Evolutionary conservation across 352 stramenopile genomes (phyloP).

Genomic region (Pythium guiyangense): DNA sequence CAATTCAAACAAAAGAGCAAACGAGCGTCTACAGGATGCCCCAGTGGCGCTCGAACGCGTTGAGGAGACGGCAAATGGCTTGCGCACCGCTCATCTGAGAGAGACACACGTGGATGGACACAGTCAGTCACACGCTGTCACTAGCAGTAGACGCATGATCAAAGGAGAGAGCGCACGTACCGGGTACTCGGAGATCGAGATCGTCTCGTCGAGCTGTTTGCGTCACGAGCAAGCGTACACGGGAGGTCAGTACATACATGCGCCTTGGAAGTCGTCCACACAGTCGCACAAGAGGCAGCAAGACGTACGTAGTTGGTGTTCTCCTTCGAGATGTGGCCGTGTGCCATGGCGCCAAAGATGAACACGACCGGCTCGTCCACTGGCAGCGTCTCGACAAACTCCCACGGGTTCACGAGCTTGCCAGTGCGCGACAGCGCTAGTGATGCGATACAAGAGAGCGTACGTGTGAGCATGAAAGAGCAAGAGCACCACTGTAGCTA

Average conservation of each 20-base stretch:
- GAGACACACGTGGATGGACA: background rate
- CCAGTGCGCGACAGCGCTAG: slow-evolving; percentile 91
- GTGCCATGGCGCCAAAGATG: slow-evolving; percentile 97
- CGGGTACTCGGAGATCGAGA: slow-evolving; percentile 98
- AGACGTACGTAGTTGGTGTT: slow-evolving; percentile 91
- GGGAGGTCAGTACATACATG: background rate
- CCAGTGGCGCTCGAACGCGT: slow-evolving; percentile 98
- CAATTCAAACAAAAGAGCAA: slow-evolving; percentile 5
- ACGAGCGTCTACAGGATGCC: slow-evolving; percentile 92
- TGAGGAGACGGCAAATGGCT: slow-evolving; percentile 95
- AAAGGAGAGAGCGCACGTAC: slow-evolving; percentile 18
- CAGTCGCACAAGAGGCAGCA: background rate
- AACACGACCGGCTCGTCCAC: slow-evolving; percentile 95
- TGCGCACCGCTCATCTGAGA: slow-evolving; percentile 92
- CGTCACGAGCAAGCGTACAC: background rate
- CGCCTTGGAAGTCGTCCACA: slow-evolving; percentile 26
- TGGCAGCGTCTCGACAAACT: slow-evolving; percentile 91
- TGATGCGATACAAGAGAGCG: background rate
- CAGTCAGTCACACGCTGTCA: background rate
- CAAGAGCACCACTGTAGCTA: background rate
- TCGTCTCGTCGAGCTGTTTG: slow-evolving; percentile 90
- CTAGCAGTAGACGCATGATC: too few relatives aligned
- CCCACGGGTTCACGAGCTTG: slow-evolving; percentile 92
- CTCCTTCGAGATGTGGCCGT: slow-evolving; percentile 95
- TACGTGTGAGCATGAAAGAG: background rate